Evolutionary conservation across 352 stramenopile species (phyloP).

Genomic region (Phytophthora multivora): DNA sequence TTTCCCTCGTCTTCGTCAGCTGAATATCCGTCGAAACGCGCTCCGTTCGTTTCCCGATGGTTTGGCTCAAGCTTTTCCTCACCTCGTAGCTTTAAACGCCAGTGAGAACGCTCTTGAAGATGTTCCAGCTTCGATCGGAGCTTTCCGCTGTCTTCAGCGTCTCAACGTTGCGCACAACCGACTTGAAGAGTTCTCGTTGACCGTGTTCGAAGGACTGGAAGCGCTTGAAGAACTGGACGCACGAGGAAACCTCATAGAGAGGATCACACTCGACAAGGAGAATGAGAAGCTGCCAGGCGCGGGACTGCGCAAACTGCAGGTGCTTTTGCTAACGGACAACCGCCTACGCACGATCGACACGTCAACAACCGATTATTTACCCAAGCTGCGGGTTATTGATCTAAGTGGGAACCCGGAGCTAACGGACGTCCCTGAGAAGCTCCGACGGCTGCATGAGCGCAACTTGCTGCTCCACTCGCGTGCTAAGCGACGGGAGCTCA

Average conservation of each 20-base stretch:
- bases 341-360: slow-evolving; percentile 35
- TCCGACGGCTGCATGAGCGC: slow-evolving; percentile 64
- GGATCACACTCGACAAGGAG: slow-evolving; percentile 33
- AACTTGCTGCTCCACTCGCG: slow-evolving; percentile 68
- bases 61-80: slow-evolving; percentile 38
- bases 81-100: slow-evolving; percentile 48
- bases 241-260: slow-evolving; percentile 43
- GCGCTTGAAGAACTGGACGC: slow-evolving; percentile 53
- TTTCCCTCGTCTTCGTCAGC: slow-evolving; percentile 49
- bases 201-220: slow-evolving; percentile 34
- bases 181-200: slow-evolving; percentile 34
- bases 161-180: slow-evolving; percentile 54
- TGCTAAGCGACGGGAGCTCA: slow-evolving; percentile 65
- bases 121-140: slow-evolving; percentile 38
- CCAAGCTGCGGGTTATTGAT: slow-evolving; percentile 47
- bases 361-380: slow-evolving; percentile 28
- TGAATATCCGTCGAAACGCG: slow-evolving; percentile 55
- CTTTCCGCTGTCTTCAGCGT: slow-evolving; percentile 43
- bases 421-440: slow-evolving; percentile 47
- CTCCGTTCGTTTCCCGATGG: slow-evolving; percentile 40
- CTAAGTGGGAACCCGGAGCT: slow-evolving; percentile 45
- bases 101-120: slow-evolving; percentile 42
- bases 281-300: slow-evolving; percentile 32
- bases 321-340: slow-evolving; percentile 51
- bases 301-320: slow-evolving; percentile 43